phyloP scores from a whole-genome alignment of 2,329 filamentous ascomycete species.

The Aureobasidium sp. region DNA sequence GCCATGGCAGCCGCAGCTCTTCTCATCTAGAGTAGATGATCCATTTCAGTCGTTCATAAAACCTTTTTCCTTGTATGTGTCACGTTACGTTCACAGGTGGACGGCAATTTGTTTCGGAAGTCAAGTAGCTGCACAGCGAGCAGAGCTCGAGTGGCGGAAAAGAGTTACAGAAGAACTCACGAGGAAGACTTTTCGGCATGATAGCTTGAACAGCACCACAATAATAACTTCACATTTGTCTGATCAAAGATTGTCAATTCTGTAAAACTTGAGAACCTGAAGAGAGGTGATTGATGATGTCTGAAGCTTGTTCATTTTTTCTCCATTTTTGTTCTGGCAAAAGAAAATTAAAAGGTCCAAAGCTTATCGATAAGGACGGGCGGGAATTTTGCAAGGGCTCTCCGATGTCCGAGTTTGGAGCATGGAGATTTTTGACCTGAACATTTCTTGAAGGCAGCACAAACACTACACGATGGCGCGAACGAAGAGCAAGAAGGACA shows the following conservation, averaged over 20 bases:
- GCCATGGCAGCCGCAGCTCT: slow-evolving; percentile 1
- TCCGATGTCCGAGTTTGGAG: slow-evolving; percentile 10
- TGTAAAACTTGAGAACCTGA: neutral
- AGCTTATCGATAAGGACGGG: slow-evolving; percentile 15
- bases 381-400: slow-evolving; percentile 4
- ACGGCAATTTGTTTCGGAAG: neutral
- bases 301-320: neutral
- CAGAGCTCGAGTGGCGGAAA: slow-evolving; percentile 1
- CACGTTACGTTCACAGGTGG: neutral
- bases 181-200: neutral
- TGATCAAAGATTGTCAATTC: neutral
- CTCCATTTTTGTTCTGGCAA: neutral
- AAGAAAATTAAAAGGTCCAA: neutral
- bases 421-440: slow-evolving; percentile 6
- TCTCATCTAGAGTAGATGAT: slow-evolving; percentile 2
- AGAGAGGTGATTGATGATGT: neutral
- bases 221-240: slow-evolving; percentile 6
- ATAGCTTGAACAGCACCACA: slow-evolving; percentile 3
- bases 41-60: neutral
- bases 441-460: neutral
- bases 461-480: slow-evolving; percentile 6
- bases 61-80: slow-evolving; percentile 1
- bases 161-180: neutral
- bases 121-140: neutral
- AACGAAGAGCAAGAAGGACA: slow-evolving; percentile 10